These are phyloP conservation scores for Vishniacozyma victoriae DNA, from an alignment of 768 basidiomycete species.

Conservation along the genomic window DNA sequence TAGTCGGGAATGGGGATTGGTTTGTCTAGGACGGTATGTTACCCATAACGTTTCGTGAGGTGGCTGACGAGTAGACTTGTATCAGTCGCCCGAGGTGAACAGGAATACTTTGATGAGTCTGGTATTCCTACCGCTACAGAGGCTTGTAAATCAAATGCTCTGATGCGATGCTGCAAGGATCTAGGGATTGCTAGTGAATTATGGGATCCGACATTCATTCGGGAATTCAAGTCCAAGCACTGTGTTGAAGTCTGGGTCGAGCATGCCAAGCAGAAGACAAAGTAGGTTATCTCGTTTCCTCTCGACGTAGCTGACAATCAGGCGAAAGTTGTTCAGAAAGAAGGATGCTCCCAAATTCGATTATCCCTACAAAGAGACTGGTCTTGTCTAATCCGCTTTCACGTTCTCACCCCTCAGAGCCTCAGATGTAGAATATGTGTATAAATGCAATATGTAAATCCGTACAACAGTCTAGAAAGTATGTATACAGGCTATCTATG, in stretches of 20 bases:
- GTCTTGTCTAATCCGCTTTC: not conserved
- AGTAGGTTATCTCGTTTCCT: conserved; percentile 55
- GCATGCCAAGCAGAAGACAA: conserved; percentile 77
- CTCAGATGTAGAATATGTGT: too few species aligned
- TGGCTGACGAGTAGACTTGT: conserved; percentile 58
- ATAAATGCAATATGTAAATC: too few species aligned
- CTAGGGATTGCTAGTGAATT: conserved; percentile 92
- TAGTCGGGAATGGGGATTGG: conserved; percentile 86
- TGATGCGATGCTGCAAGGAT: conserved; percentile 97
- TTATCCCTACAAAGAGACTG: conserved; percentile 77
- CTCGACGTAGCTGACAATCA: conserved; percentile 43
- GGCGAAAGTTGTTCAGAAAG: conserved; percentile 62
- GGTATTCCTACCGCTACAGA: conserved; percentile 91
- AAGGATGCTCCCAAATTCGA: conserved; percentile 53
- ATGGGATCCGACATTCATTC: conserved; percentile 95
- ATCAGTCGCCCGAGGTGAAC: conserved; percentile 85
- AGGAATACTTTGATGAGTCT: conserved; percentile 87
- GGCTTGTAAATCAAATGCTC: conserved; percentile 89
- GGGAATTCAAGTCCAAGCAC: conserved; percentile 78
- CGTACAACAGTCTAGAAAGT: too few species aligned
- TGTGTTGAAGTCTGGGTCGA: conserved; percentile 82
- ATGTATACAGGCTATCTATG: not conserved
- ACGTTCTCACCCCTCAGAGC: too few species aligned
- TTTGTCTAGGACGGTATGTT: conserved; percentile 80
- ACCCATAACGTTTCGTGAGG: not conserved